A percentile compares a stretch with the other conserved stretches of the same genome.
These are phyloP conservation scores for Escovopsis sp. DNA, from an alignment of 2,329 filamentous ascomycete genomes.

Conservation along the genomic window DNA sequence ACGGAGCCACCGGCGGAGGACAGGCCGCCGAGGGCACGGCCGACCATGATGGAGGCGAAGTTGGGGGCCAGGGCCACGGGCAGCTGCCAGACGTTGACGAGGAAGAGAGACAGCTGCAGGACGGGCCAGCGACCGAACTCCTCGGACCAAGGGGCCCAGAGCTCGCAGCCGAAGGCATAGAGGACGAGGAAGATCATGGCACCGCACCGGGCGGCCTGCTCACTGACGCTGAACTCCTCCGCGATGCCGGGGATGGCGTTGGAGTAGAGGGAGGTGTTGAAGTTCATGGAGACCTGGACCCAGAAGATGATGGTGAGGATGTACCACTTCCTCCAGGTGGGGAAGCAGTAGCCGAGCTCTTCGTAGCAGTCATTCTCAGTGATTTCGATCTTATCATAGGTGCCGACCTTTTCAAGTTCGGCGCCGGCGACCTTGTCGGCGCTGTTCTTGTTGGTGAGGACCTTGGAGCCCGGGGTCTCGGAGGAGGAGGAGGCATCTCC, in stretches of 20 bases:
- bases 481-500: conserved; percentile 3
- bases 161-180: conserved; percentile 76
- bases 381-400: conserved; percentile 29
- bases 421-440: conserved; percentile 18
- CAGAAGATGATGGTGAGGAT: conserved; percentile 60
- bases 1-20: conserved; percentile 60
- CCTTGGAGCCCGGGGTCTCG: conserved; percentile 5
- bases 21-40: conserved; percentile 54
- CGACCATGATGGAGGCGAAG: conserved; percentile 54
- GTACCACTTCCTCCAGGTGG: conserved; percentile 52
- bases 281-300: conserved; percentile 65
- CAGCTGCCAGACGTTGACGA: conserved; percentile 67
- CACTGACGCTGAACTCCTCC: conserved; percentile 51
- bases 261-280: conserved; percentile 62
- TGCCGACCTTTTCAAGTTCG: conserved; percentile 21
- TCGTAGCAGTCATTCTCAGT: conserved; percentile 48
- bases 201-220: conserved; percentile 55
- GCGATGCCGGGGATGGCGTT: conserved; percentile 52
- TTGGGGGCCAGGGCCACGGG: conserved; percentile 60
- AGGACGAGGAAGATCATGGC: conserved; percentile 65
- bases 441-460: not conserved
- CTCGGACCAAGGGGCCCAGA: conserved; percentile 81
- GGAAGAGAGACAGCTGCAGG: conserved; percentile 54
- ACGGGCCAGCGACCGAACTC: conserved; percentile 67
- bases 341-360: conserved; percentile 48